Percentiles rank a stretch among this genome's conserved stretches.
Conservation (phyloP, 768 basidiomycete genomes). For the Sarcodon sp. region DNA sequence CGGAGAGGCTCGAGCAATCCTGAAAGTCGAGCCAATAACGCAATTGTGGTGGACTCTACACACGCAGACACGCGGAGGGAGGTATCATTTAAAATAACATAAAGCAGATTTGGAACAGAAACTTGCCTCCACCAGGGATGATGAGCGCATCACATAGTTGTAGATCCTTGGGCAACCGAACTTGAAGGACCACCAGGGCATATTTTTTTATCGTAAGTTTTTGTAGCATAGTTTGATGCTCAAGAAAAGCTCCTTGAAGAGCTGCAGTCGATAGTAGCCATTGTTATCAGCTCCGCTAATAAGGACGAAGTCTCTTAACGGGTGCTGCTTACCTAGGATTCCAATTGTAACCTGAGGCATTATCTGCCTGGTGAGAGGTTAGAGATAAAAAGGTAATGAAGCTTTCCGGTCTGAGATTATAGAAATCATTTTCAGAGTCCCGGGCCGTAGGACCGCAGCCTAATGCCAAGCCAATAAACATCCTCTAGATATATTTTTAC, state of each 20-base stretch:
- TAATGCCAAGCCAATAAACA: too few species aligned
- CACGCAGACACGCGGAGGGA: neutral
- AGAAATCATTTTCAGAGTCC: too few species aligned
- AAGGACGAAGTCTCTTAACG: too few species aligned
- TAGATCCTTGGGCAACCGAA: slow-evolving; percentile 70
- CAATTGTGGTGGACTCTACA: slow-evolving; percentile 87
- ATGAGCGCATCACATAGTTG: slow-evolving; percentile 70
- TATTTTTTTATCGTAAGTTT: slow-evolving; percentile 33
- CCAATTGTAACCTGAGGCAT: too few species aligned
- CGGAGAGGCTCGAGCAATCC: slow-evolving; percentile 75
- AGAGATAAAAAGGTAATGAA: too few species aligned
- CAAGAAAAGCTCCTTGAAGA: slow-evolving; percentile 85
- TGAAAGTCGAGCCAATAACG: slow-evolving; percentile 54
- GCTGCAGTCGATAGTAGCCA: slow-evolving; percentile 28
- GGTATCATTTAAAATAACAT: neutral
- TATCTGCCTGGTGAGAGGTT: too few species aligned
- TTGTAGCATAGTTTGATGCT: slow-evolving; percentile 67
- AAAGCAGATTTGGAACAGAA: neutral
- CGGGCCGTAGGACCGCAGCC: too few species aligned
- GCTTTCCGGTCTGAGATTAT: too few species aligned
- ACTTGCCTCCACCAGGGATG: slow-evolving; percentile 82
- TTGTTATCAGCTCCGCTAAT: too few species aligned
- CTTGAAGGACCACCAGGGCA: slow-evolving; percentile 23
- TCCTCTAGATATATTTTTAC: too few species aligned
- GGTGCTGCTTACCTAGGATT: too few species aligned